These are phyloP conservation scores for Hypoxylon lienhwacheense DNA, from an alignment of 495 filamentous ascomycete species.

Conservation along the genomic window DNA sequence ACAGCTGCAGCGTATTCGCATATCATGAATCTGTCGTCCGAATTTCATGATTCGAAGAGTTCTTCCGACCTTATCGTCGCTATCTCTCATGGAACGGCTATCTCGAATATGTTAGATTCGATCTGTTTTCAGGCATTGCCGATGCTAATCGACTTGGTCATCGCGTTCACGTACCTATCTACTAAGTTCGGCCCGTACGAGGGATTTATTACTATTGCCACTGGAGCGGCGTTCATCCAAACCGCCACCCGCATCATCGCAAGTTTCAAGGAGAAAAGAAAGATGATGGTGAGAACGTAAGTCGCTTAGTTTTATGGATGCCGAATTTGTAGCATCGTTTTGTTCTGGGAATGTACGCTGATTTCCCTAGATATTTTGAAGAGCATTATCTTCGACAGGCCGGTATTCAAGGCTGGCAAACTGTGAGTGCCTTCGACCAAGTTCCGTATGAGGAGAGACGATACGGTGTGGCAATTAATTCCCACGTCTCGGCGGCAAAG, in stretches of 20 bases:
- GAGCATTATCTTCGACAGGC: constrained; percentile 64
- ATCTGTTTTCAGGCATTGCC: constrained; percentile 69
- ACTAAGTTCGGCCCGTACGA: constrained; percentile 72
- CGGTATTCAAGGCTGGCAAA: constrained; percentile 67
- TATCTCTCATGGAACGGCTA: constrained; percentile 63
- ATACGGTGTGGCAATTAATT: constrained; percentile 56
- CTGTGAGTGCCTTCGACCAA: constrained; percentile 73
- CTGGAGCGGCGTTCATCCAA: constrained; percentile 65
- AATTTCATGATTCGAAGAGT: constrained; percentile 76
- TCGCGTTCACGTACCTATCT: constrained; percentile 71
- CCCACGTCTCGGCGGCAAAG: constrained; percentile 46
- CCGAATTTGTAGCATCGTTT: not conserved
- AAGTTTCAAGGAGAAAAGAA: constrained; percentile 43
- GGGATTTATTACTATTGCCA: constrained; percentile 66
- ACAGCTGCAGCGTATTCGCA: constrained; percentile 71
- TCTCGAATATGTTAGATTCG: constrained; percentile 66
- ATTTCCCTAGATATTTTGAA: constrained; percentile 47
- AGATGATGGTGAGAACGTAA: constrained; percentile 44
- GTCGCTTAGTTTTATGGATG: constrained; percentile 2
- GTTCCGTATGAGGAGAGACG: constrained; percentile 64
- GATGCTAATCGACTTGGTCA: constrained; percentile 68
- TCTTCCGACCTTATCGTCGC: constrained; percentile 70
- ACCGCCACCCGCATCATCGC: constrained; percentile 57
- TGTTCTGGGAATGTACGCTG: constrained; percentile 7
- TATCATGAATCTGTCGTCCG: constrained; percentile 74